phyloP scores from a whole-genome alignment of 768 basidiomycete genomes.

The Agaricus subrufescens region DNA sequence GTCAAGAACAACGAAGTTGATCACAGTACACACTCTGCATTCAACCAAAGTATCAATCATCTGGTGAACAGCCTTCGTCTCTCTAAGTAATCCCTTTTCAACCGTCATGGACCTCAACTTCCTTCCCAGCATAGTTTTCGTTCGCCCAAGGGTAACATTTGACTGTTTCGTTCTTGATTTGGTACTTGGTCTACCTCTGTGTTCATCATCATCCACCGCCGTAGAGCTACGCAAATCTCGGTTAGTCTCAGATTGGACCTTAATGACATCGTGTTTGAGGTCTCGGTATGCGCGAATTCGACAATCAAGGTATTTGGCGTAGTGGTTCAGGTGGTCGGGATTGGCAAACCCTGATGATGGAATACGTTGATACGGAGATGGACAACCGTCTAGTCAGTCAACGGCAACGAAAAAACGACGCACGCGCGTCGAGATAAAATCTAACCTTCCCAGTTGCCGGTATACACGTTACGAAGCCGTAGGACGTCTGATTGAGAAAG shows the following conservation, averaged over 20 bases:
- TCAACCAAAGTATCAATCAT: conserved; percentile 87
- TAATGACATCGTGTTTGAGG: conserved; percentile 89
- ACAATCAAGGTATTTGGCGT: conserved; percentile 84
- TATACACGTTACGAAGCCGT: conserved; percentile 73
- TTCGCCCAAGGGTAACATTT: conserved; percentile 40
- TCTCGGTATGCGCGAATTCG: conserved; percentile 86
- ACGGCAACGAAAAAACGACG: neutral
- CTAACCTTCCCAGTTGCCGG: conserved; percentile 84
- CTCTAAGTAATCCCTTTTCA: conserved; percentile 91
- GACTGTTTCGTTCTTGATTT: conserved; percentile 21
- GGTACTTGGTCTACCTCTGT: conserved; percentile 24
- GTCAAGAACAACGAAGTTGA: conserved; percentile 1
- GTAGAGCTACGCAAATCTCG: conserved; percentile 72
- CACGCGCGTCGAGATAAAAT: neutral
- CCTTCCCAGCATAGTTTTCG: conserved; percentile 76
- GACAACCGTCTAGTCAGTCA: neutral
- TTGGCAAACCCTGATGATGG: conserved; percentile 66
- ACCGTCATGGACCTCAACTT: conserved; percentile 90
- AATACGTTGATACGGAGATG: conserved; percentile 1
- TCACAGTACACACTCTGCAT: conserved; percentile 65
- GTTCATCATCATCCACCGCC: conserved; percentile 56
- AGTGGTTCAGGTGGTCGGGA: conserved; percentile 82
- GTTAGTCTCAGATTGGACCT: conserved; percentile 91
- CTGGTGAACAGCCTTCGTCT: conserved; percentile 86
- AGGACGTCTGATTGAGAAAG: conserved; percentile 81